Percentiles rank a stretch among this genome's conserved stretches.
Conservation (phyloP, 2,329 filamentous ascomycete species). For the Ceratocystis albifundus region DNA sequence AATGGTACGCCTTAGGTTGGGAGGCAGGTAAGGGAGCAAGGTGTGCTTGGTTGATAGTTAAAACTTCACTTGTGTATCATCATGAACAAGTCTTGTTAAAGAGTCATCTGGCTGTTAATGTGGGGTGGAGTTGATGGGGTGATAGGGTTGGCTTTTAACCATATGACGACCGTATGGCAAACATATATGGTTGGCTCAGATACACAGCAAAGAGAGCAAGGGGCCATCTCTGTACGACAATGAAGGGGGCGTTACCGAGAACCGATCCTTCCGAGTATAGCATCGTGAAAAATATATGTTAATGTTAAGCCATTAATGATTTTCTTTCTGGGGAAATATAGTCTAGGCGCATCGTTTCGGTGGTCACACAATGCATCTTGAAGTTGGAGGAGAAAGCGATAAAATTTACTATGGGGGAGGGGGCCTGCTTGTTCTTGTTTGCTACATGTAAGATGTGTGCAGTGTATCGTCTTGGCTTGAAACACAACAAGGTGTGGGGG, state of each 20-base stretch:
- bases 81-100: no score
- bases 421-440: not conserved
- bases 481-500: not conserved
- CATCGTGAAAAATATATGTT: constrained; percentile 11
- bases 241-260: not conserved
- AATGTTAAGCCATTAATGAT: not conserved
- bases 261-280: constrained; percentile 9
- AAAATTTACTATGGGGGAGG: not conserved
- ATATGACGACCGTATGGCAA: not conserved
- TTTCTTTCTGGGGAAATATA: not conserved
- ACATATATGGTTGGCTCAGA: not conserved
- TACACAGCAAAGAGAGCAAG: not conserved
- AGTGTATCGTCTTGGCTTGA: not conserved
- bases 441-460: not conserved
- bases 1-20: no score
- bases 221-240: not conserved
- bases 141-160: not conserved
- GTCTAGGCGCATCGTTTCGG: not conserved
- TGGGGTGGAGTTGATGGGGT: not conserved
- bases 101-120: not conserved
- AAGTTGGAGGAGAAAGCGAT: not conserved
- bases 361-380: not conserved
- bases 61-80: not conserved
- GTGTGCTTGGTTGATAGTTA: not conserved
- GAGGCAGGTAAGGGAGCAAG: no score